Evolutionary conservation across 108 stramenopile species (phyloP).

Genomic region (Mediolabrus comicus): DNA sequence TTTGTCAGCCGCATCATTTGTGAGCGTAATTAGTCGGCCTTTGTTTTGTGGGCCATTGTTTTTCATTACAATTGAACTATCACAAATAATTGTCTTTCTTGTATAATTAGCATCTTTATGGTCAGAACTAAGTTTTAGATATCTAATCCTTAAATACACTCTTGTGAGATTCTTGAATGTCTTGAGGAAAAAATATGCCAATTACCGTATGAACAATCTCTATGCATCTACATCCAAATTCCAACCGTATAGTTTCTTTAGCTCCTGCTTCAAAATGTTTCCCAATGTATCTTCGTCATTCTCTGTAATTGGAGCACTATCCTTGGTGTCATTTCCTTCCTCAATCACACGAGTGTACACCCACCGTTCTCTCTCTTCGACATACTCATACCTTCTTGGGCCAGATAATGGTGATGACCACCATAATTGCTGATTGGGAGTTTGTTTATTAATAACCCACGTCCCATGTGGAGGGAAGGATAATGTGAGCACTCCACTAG

Average conservation of each 20-base stretch:
- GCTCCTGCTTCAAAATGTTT: slow-evolving; percentile 53
- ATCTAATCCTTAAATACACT: neutral
- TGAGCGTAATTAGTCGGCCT: neutral
- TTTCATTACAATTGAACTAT: no score
- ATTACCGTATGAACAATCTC: neutral
- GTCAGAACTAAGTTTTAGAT: no score
- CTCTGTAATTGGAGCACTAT: neutral
- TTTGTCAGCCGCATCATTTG: neutral
- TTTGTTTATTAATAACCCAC: slow-evolving; percentile 97
- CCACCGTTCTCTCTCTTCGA: slow-evolving; percentile 65
- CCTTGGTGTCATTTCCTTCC: slow-evolving; percentile 2
- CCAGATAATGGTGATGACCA: slow-evolving; percentile 93
- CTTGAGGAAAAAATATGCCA: neutral
- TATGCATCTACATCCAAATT: slow-evolving; percentile 51
- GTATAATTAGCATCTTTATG: no score
- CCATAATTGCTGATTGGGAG: slow-evolving; percentile 88
- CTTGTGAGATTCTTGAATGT: no score
- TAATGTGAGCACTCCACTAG: slow-evolving; percentile 78
- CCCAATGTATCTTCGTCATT: slow-evolving; percentile 45
- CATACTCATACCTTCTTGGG: slow-evolving; percentile 88
- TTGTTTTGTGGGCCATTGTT: no score
- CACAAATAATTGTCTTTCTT: no score
- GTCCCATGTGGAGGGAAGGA: slow-evolving; percentile 77
- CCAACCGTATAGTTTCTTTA: slow-evolving; percentile 52
- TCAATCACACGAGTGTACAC: slow-evolving; percentile 65